These are phyloP conservation scores for Coemansia sp. DNA, from an alignment of 192 early-diverging fungal species.

Conservation along the genomic window DNA sequence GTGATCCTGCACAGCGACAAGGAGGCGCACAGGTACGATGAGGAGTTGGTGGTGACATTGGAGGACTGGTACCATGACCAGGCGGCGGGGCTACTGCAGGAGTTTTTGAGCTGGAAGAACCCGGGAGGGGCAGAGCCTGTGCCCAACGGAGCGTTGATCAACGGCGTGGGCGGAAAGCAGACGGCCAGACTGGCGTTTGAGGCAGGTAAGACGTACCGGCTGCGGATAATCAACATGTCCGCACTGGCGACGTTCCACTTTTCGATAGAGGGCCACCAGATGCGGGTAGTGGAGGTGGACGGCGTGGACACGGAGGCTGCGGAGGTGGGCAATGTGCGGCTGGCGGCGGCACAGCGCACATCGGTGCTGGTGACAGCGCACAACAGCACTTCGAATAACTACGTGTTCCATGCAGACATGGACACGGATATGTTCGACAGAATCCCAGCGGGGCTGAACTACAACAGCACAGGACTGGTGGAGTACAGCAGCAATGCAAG, in stretches of 20 bases:
- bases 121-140: slow-evolving; percentile 65
- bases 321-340: slow-evolving; percentile 55
- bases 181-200: slow-evolving; percentile 54
- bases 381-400: slow-evolving; percentile 63
- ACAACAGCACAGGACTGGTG: slow-evolving; percentile 62
- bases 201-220: slow-evolving; percentile 78
- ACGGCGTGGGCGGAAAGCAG: slow-evolving; percentile 53
- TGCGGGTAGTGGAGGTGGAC: slow-evolving; percentile 81
- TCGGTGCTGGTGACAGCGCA: slow-evolving; percentile 79
- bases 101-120: slow-evolving; percentile 66
- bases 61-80: slow-evolving; percentile 77
- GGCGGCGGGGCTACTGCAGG: slow-evolving; percentile 52
- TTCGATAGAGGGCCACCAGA: slow-evolving; percentile 73
- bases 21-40: slow-evolving; percentile 65
- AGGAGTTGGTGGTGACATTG: slow-evolving; percentile 64
- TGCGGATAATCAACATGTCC: slow-evolving; percentile 82
- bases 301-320: slow-evolving; percentile 64
- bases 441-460: slow-evolving; percentile 57
- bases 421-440: slow-evolving; percentile 74
- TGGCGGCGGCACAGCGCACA: slow-evolving; percentile 75
- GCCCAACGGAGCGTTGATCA: slow-evolving; percentile 67
- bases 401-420: slow-evolving; percentile 72
- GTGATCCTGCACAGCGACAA: slow-evolving; percentile 65
- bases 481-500: slow-evolving; percentile 49
- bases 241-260: slow-evolving; percentile 75